Base-by-base conservation (phyloP, 1,284 basidiomycete genomes). In the Ustilago esculenta region DNA sequence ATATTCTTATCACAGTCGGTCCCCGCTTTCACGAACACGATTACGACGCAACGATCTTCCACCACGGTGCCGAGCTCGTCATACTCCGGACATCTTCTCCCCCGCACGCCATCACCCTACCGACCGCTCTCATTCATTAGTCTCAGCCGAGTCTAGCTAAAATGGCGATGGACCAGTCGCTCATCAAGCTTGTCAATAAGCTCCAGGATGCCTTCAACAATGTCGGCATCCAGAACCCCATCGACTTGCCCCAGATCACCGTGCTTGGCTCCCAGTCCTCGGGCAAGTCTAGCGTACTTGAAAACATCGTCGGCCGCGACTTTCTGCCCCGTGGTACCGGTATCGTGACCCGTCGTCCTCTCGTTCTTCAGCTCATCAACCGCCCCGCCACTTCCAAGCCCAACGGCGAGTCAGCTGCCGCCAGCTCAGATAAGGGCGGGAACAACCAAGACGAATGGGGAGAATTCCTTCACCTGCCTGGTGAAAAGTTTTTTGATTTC, bases 401-500 rank as follows among this genome's bases (percentile, higher is more conserved):
- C 39, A 60, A 49, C 49, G 57, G 50, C 23, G 58, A 58, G 9
- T 63, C 57, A 29, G 27, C 27, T 29, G 27, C 27, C 7, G 7
- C 6, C 7, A 29, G 12, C 12, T 23, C 61, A 30, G 46, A 27
- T 21, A 56, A 51, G 29, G 43, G 53, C 15, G 52, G 36, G 33
- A 53, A 72, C 51, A 63, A 74, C 42, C 41, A 45, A 44, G 66
- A 88, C 87, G 23, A 94, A 94, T 98, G 94, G 88, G 95, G 89
- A 48, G 95, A 98, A 83, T 98, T 98, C 83, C 86, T 98, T 27
- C 95, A 98, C 83, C 86, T 95, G 41, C 94, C 95, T 63, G 94
- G 97, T 86, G 92, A 92, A 81, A 88, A 91, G 47, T 98, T 95
- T 84, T 94, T 92, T 42, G 94, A 98, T 81, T 98, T 96, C 81